Base-by-base conservation (phyloP, 2,329 filamentous ascomycete species). In the Chaetomium olivaceum region DNA sequence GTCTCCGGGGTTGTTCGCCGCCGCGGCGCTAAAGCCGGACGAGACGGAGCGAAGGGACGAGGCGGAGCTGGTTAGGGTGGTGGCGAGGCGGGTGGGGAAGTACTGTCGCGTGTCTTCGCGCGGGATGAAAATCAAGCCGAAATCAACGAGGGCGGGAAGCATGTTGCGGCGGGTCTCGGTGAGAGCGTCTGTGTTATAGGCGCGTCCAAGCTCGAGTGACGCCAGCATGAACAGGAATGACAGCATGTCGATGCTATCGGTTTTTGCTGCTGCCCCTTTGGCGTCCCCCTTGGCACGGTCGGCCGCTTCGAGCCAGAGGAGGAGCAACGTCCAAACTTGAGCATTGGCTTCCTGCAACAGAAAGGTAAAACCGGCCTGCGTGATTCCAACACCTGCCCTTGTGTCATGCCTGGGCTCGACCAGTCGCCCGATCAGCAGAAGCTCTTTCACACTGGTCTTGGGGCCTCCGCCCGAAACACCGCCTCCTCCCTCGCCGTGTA, bases 201-300 rank as follows among this genome's bases (percentile, higher is more conserved):
- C 91, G 68, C 91, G 88, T 14, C 95, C 95, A 11, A 98, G 88
- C 75, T 98, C 93, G 65, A 98, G 87, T 61, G 91, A 96, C 55
- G 94, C 94, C 31, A 99, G 88, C 75, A 97, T 91, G 78, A 99
- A 98, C 71, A 99, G 87, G 76, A 99, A 99, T 7, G 92, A 93
- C 6, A 99, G 87, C 76, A 98, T 93, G 74, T 99, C 95, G 57
- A 97, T 93, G 66, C 91, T 89, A 71, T 97, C 92, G 83, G 97
- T 90, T 36, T 86, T 85, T 19, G 91, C 81, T 73, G 83, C 74
- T 54, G 77, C 76, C 58, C 77, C 76, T 16, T 36, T 39, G 36
- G 83, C 74, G 52, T 76, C 76, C 51, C 78, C 76, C 16, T 76
- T 78, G 25, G 85, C 84, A 62, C 83, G 81, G 71, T 92, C 89